phyloP scores from a whole-genome alignment of 306 rosid species.

The Ormosia emarginata region DNA sequence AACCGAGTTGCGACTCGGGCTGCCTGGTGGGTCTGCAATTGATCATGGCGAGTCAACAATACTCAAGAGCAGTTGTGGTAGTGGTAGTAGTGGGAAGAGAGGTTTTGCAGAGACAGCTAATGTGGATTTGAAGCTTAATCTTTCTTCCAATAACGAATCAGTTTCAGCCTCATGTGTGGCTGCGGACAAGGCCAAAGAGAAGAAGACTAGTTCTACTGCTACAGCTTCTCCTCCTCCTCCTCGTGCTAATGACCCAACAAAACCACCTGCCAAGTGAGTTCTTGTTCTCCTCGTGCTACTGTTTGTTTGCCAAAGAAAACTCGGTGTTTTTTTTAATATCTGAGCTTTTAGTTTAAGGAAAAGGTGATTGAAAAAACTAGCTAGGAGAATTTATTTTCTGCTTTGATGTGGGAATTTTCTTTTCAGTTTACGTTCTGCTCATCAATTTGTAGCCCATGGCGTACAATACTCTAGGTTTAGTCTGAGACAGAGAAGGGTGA shows the following conservation, averaged over 20 bases:
- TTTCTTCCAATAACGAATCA: conserved; percentile 43
- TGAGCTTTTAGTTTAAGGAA: not conserved
- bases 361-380: not conserved
- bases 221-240: conserved; percentile 6
- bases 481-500: not conserved
- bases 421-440: not conserved
- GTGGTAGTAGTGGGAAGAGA: conserved; percentile 45
- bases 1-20: conserved; percentile 77
- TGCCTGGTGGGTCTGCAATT: conserved; percentile 49
- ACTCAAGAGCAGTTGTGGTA: not conserved
- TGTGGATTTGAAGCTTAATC: conserved; percentile 88
- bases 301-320: not conserved
- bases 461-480: not conserved
- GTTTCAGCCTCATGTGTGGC: conserved; percentile 9
- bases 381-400: not conserved
- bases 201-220: conserved; percentile 17
- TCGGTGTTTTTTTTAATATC: not conserved
- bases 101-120: conserved; percentile 45
- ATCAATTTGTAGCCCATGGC: not conserved
- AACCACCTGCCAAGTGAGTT: conserved; percentile 72
- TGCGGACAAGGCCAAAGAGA: conserved; percentile 5
- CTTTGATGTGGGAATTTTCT: too few species aligned
- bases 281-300: not conserved
- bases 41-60: conserved; percentile 20
- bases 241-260: conserved; percentile 41